phyloP scores from a whole-genome alignment of 1,284 basidiomycete genomes.

The Puccinia horiana region DNA sequence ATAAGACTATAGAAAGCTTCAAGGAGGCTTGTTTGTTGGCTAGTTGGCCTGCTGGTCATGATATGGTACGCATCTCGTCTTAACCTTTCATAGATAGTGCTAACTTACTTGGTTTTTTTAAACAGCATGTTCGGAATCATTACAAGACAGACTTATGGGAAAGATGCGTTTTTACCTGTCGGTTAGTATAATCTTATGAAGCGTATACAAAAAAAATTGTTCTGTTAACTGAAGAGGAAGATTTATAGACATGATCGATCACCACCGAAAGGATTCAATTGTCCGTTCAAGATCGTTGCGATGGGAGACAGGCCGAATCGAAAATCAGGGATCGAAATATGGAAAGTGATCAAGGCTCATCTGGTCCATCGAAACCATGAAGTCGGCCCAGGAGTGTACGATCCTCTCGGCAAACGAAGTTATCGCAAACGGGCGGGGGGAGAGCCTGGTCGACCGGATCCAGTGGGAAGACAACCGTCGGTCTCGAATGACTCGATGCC shows the following conservation, averaged over 20 bases:
- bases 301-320: neutral
- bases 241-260: conserved; percentile 36
- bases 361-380: conserved; percentile 31
- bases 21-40: conserved; percentile 40
- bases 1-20: neutral
- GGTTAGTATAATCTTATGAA: neutral
- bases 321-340: neutral
- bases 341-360: conserved; percentile 12
- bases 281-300: conserved; percentile 32
- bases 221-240: neutral
- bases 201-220: neutral
- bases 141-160: conserved; percentile 14
- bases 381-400: conserved; percentile 8
- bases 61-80: conserved; percentile 21
- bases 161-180: conserved; percentile 36
- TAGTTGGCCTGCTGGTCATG: conserved; percentile 41
- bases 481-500: neutral
- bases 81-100: neutral
- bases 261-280: conserved; percentile 34
- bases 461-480: neutral
- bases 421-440: neutral
- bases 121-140: conserved; percentile 32
- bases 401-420: conserved; percentile 17
- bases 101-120: neutral
- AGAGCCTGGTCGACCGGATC: neutral